These are phyloP conservation scores for Conticribra guillardii DNA, from an alignment of 108 stramenopile genomes.

Conservation along the genomic window DNA sequence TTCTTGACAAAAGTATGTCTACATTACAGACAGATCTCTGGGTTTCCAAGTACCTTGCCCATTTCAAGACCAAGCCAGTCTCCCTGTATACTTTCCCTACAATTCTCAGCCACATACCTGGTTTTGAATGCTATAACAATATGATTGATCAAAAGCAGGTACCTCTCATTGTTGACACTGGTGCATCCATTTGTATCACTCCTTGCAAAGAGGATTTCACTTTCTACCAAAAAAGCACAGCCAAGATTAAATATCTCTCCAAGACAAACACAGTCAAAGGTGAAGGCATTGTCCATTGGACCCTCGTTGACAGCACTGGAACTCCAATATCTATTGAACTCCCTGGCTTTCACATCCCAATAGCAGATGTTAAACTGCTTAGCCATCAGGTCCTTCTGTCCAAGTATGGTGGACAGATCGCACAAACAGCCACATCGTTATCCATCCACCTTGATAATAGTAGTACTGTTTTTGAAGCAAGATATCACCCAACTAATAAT, in stretches of 20 bases:
- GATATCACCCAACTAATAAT: background rate
- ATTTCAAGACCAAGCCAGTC: too few relatives aligned
- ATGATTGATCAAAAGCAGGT: background rate
- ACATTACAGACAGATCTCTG: too few relatives aligned
- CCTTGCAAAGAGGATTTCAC: constrained; percentile 22
- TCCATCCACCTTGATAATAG: background rate
- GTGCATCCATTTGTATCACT: constrained; percentile 30
- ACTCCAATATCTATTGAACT: background rate
- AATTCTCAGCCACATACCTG: background rate
- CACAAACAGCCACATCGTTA: background rate
- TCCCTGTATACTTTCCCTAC: background rate
- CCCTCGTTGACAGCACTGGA: constrained; percentile 1
- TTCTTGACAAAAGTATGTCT: too few relatives aligned
- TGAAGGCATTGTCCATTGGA: constrained; percentile 27
- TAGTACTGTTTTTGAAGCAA: background rate
- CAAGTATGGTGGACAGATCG: background rate
- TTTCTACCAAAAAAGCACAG: constrained; percentile 3
- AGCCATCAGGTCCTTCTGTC: constrained; percentile 35
- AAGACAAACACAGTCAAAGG: constrained; percentile 14
- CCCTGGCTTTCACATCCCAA: constrained; percentile 25
- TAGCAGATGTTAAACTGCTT: constrained; percentile 18
- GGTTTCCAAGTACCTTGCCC: too few relatives aligned
- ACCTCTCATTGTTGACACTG: constrained; percentile 35
- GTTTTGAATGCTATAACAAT: background rate
- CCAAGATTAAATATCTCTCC: constrained; percentile 23